Evolutionary conservation across 257 asterid species (phyloP).

Genomic region (Solanum sejunctum): DNA sequence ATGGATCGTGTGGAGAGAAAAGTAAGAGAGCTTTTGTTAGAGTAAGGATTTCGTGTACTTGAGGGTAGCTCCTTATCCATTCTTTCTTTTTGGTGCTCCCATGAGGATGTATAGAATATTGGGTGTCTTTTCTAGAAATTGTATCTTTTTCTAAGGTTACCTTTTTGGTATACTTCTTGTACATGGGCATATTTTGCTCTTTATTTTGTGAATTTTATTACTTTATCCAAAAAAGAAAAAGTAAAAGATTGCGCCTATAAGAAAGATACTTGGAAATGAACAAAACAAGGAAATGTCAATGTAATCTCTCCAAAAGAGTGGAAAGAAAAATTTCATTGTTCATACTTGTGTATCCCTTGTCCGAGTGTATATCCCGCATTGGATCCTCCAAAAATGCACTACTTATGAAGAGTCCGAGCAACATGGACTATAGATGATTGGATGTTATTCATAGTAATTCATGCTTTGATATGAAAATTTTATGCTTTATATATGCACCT

Average conservation of each 20-base stretch:
- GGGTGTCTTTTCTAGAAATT: background rate
- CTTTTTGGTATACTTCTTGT: background rate
- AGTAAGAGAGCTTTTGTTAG: background rate
- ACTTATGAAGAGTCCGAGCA: background rate
- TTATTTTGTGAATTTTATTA: background rate
- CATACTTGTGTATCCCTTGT: background rate
- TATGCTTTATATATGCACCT: background rate
- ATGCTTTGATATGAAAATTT: background rate
- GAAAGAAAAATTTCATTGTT: background rate
- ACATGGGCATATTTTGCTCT: background rate
- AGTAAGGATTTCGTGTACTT: background rate
- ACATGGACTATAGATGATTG: background rate
- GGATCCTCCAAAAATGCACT: background rate
- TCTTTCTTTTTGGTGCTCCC: background rate
- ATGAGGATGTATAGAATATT: background rate
- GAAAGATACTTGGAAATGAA: background rate
- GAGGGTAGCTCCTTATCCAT: background rate
- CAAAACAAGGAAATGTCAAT: background rate
- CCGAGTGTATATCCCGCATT: background rate
- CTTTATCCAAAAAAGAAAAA: background rate
- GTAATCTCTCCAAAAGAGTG: background rate
- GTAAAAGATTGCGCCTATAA: background rate
- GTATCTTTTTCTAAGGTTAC: background rate
- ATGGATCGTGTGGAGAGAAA: background rate
- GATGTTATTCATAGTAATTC: background rate